Evolutionary conservation across 1,284 basidiomycete species (phyloP).

Genomic region (Ganoderma boninense): DNA sequence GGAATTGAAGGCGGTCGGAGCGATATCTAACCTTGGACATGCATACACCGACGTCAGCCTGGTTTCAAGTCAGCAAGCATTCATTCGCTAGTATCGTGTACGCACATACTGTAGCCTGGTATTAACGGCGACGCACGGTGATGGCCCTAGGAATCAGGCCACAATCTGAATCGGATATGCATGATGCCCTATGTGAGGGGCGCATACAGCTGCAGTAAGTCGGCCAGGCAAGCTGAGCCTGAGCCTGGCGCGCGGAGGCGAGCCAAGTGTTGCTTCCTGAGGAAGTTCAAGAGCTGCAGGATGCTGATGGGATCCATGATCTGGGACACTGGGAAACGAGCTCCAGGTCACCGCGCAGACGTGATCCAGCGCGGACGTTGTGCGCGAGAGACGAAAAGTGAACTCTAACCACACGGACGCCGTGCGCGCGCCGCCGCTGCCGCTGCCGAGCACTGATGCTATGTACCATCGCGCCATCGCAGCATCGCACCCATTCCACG

Average conservation of each 20-base stretch:
- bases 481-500: background rate
- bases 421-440: no score
- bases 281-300: no score
- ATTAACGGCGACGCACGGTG: background rate
- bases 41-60: background rate
- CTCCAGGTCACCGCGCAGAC: no score
- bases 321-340: background rate
- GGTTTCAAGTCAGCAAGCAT: background rate
- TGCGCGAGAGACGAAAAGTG: no score
- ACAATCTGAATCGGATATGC: background rate
- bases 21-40: background rate
- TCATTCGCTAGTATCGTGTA: background rate
- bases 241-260: background rate
- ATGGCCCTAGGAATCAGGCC: background rate
- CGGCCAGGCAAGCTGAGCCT: no score
- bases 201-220: no score
- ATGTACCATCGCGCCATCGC: background rate
- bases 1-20: background rate
- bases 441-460: no score
- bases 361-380: no score
- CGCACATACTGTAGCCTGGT: no score
- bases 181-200: background rate
- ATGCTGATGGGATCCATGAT: background rate
- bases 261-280: background rate
- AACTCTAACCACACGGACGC: constrained; percentile 4